A percentile compares a stretch with the other conserved stretches of the same genome.
These are phyloP conservation scores for Hepatocystis sp. DNA, from an alignment of 169 alveolate genomes.

Conservation along the genomic window DNA sequence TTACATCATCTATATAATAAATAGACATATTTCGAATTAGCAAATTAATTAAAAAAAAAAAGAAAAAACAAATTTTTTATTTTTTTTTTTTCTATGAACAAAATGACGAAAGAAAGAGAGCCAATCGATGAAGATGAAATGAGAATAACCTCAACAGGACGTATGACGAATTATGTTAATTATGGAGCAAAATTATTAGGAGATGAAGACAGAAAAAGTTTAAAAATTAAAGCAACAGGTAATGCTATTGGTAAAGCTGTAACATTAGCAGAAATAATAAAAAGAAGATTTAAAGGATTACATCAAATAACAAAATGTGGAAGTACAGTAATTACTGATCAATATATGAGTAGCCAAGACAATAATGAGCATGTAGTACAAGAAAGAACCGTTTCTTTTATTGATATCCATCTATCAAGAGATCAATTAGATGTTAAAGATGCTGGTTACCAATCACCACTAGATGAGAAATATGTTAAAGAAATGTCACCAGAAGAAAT, in stretches of 20 bases:
- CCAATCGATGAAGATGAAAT: slow-evolving; percentile 88
- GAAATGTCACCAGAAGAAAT: slow-evolving; percentile 80
- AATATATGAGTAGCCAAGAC: slow-evolving; percentile 88
- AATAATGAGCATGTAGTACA: slow-evolving; percentile 85
- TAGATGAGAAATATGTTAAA: slow-evolving; percentile 83
- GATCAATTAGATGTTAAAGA: slow-evolving; percentile 78
- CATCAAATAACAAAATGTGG: slow-evolving; percentile 88
- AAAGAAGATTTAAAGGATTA: slow-evolving; percentile 88
- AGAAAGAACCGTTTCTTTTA: slow-evolving; percentile 82
- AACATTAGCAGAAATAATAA: slow-evolving; percentile 89
- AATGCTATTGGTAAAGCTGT: slow-evolving; percentile 91
- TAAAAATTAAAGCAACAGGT: slow-evolving; percentile 92
- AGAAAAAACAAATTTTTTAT: slow-evolving; percentile 1
- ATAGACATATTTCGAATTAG: not conserved
- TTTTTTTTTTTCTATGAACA: slow-evolving; percentile 23
- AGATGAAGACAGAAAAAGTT: slow-evolving; percentile 80
- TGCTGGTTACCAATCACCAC: slow-evolving; percentile 88
- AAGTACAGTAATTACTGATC: slow-evolving; percentile 82
- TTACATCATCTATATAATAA: not conserved
- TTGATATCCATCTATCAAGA: slow-evolving; percentile 83
- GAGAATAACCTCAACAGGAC: slow-evolving; percentile 87
- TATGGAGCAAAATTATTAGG: slow-evolving; percentile 86
- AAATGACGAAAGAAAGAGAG: slow-evolving; percentile 80
- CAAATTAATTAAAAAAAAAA: slow-evolving; percentile 7
- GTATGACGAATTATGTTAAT: slow-evolving; percentile 87